Base-by-base conservation (phyloP, 441 rosid genomes). In the Erodium moschatum region DNA sequence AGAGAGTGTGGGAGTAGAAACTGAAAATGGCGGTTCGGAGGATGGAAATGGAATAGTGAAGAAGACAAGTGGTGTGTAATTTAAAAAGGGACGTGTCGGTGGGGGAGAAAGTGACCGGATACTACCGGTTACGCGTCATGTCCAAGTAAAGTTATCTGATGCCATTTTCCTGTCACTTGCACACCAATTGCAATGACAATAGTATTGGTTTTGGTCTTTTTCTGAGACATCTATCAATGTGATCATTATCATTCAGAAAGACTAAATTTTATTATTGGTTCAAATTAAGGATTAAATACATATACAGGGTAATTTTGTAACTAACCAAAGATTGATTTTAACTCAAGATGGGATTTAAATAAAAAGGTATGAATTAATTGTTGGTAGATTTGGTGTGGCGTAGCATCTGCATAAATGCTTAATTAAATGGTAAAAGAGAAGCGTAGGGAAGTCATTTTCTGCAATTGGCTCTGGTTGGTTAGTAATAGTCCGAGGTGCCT, bases 21-120 rank as follows among this genome's bases (percentile, higher is more conserved):
- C 64, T 61, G 64, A 61, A 61, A 61, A 11, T 20, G 31, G 64
- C 29, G 31, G 64, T 61, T 61, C n/a, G 64, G 35, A 2, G 20
- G 29, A 16, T 58, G 29, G 29, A 58, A 56, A 18, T 18, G 62
- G 1, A 19, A 54, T 40, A 40, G 61, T 15, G 61, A 54, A 54
- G 62, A 16, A 12, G 7, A 54, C 4, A 8, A 54, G 64, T 12
- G 60, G 46, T 27, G 0, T 65, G 65, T 65, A 21, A 66, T 81
- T 35, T 35, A 35, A 67, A 76, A 77, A 46, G 60, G 70, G 16
- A 27, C 4, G 29, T 80, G 82, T 81, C 84, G 87, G 83, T 81
- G 79, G 16, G 67, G 2, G 67, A 10, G 56, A 9, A 5, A n/a
- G 73, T 48, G 74, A 73, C 81, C 68, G 82, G 80, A 33, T 20